phyloP scores from a whole-genome alignment of 805 yeast genomes.

The Maudiozyma saulgeensis region DNA sequence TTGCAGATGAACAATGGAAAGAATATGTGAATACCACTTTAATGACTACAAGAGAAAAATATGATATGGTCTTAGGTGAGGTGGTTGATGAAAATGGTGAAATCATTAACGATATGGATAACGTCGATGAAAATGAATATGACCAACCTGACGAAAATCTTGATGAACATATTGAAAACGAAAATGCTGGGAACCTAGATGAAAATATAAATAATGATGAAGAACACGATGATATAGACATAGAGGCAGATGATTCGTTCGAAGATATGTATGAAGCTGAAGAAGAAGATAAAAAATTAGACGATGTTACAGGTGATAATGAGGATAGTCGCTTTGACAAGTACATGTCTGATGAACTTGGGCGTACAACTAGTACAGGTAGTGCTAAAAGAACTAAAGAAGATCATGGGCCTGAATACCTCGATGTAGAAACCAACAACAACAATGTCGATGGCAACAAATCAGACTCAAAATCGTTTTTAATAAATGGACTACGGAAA shows the following conservation, averaged over 20 bases:
- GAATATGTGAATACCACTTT: constrained; percentile 73
- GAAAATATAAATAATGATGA: constrained; percentile 18
- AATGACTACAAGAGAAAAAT: constrained; percentile 85
- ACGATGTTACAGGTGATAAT: constrained; percentile 32
- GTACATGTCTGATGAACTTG: constrained; percentile 24
- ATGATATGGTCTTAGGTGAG: constrained; percentile 91
- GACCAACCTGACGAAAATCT: constrained; percentile 9
- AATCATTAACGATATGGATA: constrained; percentile 54
- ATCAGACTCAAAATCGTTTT: constrained; percentile 5
- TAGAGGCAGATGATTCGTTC: constrained; percentile 4
- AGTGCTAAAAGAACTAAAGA: not conserved
- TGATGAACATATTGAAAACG: constrained; percentile 9
- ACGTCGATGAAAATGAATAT: constrained; percentile 46
- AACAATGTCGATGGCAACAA: not conserved
- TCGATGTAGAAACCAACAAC: constrained; percentile 16
- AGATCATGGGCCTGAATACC: not conserved
- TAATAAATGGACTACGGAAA: constrained; percentile 8
- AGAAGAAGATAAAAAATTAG: constrained; percentile 40
- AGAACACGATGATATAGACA: constrained; percentile 9
- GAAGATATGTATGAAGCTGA: constrained; percentile 23
- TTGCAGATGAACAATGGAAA: constrained; percentile 47
- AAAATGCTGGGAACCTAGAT: constrained; percentile 5
- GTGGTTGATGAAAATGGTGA: constrained; percentile 29
- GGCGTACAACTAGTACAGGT: constrained; percentile 13
- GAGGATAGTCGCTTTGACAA: constrained; percentile 21